Evolutionary conservation across 139 green algal species (phyloP), one percentile per base, ranked within the genome.

Genomic region (Chlamydomonas sphaeroides): DNA sequence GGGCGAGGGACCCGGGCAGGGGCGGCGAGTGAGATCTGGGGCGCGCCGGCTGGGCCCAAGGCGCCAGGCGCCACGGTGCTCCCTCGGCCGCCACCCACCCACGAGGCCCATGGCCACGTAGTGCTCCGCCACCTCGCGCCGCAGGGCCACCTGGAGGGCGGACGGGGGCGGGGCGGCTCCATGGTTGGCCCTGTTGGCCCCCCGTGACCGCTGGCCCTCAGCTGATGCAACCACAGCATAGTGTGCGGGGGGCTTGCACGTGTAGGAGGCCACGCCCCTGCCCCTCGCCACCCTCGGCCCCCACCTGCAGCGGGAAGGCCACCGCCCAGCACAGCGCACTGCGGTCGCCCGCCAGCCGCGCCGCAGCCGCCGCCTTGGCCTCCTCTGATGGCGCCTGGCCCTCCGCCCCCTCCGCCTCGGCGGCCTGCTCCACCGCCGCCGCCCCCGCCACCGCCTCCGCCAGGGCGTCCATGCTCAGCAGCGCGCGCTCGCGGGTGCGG

Each of bases 61-160:
- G 18, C 21, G 30, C 18, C 71, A 66, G 23, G 35, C 48, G 32
- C 71, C 39, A 18, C 30, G 38, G 35, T 28, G 41, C 45, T 65
- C 71, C 32, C 26, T 20, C 28, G 18, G 5, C 53, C 53, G 11
- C 17, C 53, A 85, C 80, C 85, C 84, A 87, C 94, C 94, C 10
- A 98, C 91, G 66, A 98, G 87, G 38, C 96, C 96, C 62, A 91
- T 86, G 0, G 88, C 83, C 61, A 99, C 68, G 80, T 98, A 91
- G 56, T 91, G 63, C 86, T 98, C 92, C 0, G 92, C 96, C 36
- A 96, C 73, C 88, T 99, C 95, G 70, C 95, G 96, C 8, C 84
- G 80, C 49, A 98, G 85, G 21, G 68, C 23, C 25, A 85, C 78
- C 49, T 80, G n/a, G 25, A 49, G 62, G 56, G 26, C 8, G 33